phyloP scores from a whole-genome alignment of 306 rosid genomes.

The Pterocarpus macrocarpus region DNA sequence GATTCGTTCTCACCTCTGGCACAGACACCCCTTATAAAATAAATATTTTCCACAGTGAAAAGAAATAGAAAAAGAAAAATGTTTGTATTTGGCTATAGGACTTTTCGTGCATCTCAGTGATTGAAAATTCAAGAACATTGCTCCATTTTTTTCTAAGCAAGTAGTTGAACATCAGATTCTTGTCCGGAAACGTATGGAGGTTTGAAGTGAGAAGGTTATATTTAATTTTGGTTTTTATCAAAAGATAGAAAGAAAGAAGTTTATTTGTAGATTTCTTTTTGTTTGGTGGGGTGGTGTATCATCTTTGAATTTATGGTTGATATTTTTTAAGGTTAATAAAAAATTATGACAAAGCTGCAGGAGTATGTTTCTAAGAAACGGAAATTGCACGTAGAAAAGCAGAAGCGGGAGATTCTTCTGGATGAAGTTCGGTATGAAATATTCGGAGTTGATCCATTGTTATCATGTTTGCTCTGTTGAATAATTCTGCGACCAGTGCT shows the following conservation, averaged over 20 bases:
- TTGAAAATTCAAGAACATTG: not conserved
- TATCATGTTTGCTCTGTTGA: not conserved
- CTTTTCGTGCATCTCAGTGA: not conserved
- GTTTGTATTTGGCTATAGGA: not conserved
- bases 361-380: slow-evolving; percentile 61
- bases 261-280: not conserved
- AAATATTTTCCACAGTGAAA: not conserved
- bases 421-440: slow-evolving; percentile 66
- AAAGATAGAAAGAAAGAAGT: too few species aligned
- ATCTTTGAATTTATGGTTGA: slow-evolving; percentile 6
- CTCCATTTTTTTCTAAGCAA: not conserved
- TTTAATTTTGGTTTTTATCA: not conserved
- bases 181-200: not conserved
- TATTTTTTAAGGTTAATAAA: not conserved
- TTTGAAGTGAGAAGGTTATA: not conserved
- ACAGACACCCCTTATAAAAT: not conserved
- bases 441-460: not conserved
- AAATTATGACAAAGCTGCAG: slow-evolving; percentile 49
- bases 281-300: not conserved
- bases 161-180: not conserved
- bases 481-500: slow-evolving; percentile 3
- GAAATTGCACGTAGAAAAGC: slow-evolving; percentile 48
- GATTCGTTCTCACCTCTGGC: not conserved
- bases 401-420: slow-evolving; percentile 52
- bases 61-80: not conserved